Percentiles rank a stretch among this genome's conserved stretches.
phyloP scores from a whole-genome alignment of 2,329 filamentous ascomycete species.

The Thelonectria rubi region DNA sequence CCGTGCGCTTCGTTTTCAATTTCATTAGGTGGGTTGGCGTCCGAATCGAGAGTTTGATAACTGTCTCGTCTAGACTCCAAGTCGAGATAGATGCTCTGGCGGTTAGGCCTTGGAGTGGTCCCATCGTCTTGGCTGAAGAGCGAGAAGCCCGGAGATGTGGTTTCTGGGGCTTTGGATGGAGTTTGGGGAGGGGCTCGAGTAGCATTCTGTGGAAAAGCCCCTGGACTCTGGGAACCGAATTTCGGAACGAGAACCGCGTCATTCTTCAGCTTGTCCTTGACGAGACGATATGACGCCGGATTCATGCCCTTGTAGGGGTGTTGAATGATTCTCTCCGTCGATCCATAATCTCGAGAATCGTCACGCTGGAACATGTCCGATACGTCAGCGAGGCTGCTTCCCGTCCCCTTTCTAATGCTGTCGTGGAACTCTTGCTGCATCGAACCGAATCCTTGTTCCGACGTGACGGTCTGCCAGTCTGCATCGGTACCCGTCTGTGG shows the following conservation, averaged over 20 bases:
- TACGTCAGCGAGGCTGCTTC: slow-evolving; percentile 57
- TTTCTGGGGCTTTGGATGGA: slow-evolving; percentile 35
- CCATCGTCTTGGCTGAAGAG: slow-evolving; percentile 36
- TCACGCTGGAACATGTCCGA: slow-evolving; percentile 47
- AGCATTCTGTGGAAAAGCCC: slow-evolving; percentile 36
- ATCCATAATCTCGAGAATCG: slow-evolving; percentile 34
- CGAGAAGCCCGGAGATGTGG: slow-evolving; percentile 39
- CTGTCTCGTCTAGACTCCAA: slow-evolving; percentile 40
- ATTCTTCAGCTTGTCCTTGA: slow-evolving; percentile 36
- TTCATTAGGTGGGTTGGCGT: slow-evolving; percentile 19
- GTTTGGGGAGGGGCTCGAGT: slow-evolving; percentile 33
- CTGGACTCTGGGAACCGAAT: slow-evolving; percentile 17
- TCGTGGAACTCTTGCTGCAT: slow-evolving; percentile 36
- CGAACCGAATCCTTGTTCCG: slow-evolving; percentile 39
- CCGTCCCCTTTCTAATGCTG: slow-evolving; percentile 44
- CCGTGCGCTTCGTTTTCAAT: neutral
- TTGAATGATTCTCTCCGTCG: slow-evolving; percentile 42
- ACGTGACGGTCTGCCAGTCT: slow-evolving; percentile 52
- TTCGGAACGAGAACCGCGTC: slow-evolving; percentile 36
- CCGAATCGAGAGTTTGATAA: slow-evolving; percentile 47
- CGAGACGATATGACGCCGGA: slow-evolving; percentile 31
- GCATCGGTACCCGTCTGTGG: slow-evolving; percentile 32
- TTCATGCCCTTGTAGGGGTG: slow-evolving; percentile 32
- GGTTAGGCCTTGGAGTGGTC: slow-evolving; percentile 5
- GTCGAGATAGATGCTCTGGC: slow-evolving; percentile 32